These are phyloP conservation scores for Malassezia yamatoensis DNA, from an alignment of 1,284 basidiomycete genomes.

Conservation along the genomic window DNA sequence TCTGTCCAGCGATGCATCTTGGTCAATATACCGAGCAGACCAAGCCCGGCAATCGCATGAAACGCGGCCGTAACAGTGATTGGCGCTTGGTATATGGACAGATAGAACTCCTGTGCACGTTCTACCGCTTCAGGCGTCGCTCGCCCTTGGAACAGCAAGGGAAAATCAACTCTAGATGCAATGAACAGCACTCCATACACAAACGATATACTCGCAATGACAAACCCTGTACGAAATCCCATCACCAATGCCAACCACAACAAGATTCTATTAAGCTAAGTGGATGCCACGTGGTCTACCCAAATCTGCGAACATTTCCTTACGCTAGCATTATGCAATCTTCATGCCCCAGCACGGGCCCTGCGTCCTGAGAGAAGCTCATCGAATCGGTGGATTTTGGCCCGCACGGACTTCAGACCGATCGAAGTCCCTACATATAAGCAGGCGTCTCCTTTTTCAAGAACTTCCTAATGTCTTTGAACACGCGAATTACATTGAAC, in stretches of 20 bases:
- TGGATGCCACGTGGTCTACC: not conserved
- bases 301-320: not conserved
- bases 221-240: constrained; percentile 46
- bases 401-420: not conserved
- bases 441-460: not conserved
- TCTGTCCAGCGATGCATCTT: constrained; percentile 46
- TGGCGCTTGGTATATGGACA: constrained; percentile 34
- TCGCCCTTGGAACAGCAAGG: constrained; percentile 31
- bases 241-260: constrained; percentile 12
- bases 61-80: constrained; percentile 34
- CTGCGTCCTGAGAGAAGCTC: not conserved
- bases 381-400: not conserved
- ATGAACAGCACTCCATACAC: constrained; percentile 44
- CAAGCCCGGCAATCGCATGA: constrained; percentile 42
- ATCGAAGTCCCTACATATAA: not conserved
- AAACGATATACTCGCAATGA: constrained; percentile 39
- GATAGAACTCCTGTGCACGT: constrained; percentile 39
- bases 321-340: too few relatives aligned
- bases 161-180: constrained; percentile 40
- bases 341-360: not conserved
- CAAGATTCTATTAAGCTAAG: too few relatives aligned
- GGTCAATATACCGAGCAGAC: constrained; percentile 36
- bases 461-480: constrained; percentile 26
- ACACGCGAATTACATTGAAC: constrained; percentile 36
- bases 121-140: constrained; percentile 18